These are phyloP conservation scores for Camelina hispida DNA, from an alignment of 345 rosid species.

Conservation along the genomic window DNA sequence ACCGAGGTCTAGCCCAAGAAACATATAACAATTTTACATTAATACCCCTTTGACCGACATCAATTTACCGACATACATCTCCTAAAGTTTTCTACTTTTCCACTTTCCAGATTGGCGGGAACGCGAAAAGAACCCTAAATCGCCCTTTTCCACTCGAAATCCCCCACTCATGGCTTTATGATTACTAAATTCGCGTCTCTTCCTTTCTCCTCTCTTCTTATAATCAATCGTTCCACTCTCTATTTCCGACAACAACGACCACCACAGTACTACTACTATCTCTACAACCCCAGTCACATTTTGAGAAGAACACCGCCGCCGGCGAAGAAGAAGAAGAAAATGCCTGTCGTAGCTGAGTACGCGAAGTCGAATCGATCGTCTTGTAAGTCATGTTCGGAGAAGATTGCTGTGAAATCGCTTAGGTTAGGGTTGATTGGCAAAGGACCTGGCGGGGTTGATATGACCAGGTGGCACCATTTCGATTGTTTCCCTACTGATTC, in stretches of 20 bases:
- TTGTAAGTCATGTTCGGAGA: constrained; percentile 71
- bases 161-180: constrained; percentile 30
- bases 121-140: constrained; percentile 30
- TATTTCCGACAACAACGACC: constrained; percentile 7
- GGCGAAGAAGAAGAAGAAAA: not conserved
- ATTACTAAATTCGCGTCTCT: not conserved
- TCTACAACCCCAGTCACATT: not conserved
- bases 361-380: constrained; percentile 83
- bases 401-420: constrained; percentile 56
- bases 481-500: constrained; percentile 59
- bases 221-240: not conserved
- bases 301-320: constrained; percentile 14
- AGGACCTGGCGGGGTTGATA: constrained; percentile 71
- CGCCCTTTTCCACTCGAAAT: not conserved
- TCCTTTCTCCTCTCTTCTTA: constrained; percentile 2
- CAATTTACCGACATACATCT: constrained; percentile 13
- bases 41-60: not conserved
- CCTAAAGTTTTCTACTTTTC: not conserved
- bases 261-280: not conserved
- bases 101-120: constrained; percentile 40
- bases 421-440: constrained; percentile 65
- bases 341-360: constrained; percentile 68
- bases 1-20: not conserved
- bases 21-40: not conserved
- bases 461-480: constrained; percentile 82